Evolutionary conservation across 192 early-diverging fungal genomes (phyloP).

Genomic region (Gamsiella multidivaricata): DNA sequence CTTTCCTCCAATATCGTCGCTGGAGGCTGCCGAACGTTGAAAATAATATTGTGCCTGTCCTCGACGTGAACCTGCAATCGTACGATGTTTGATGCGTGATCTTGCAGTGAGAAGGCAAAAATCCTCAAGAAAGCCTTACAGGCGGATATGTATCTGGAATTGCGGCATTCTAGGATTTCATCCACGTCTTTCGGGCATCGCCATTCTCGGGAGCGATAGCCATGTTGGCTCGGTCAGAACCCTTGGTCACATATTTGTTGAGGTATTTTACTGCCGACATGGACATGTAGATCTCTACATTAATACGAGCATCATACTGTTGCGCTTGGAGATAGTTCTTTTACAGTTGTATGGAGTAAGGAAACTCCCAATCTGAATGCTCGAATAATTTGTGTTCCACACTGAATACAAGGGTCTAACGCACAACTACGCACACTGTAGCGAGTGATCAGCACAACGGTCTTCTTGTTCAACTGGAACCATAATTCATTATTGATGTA

Average conservation of each 20-base stretch:
- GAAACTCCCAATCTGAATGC: too few species aligned
- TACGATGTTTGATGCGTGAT: slow-evolving; percentile 22
- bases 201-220: not conserved
- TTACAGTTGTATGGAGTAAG: too few species aligned
- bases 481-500: too few species aligned
- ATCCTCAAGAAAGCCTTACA: slow-evolving; percentile 45
- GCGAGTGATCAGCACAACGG: too few species aligned
- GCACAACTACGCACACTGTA: too few species aligned
- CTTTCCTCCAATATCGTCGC: slow-evolving; percentile 3
- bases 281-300: slow-evolving; percentile 49
- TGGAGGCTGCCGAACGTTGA: slow-evolving; percentile 21
- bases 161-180: not conserved
- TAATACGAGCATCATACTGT: too few species aligned
- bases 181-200: not conserved
- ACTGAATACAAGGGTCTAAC: too few species aligned
- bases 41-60: slow-evolving; percentile 25
- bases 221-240: slow-evolving; percentile 32
- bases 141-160: slow-evolving; percentile 32
- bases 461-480: too few species aligned
- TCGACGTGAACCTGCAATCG: slow-evolving; percentile 31
- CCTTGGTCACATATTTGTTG: slow-evolving; percentile 56
- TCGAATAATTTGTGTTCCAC: too few species aligned
- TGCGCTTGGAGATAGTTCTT: too few species aligned
- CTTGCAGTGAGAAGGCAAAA: slow-evolving; percentile 36
- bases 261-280: slow-evolving; percentile 49